Conservation (phyloP, 257 asterid species). For the Solanum sitiens region DNA sequence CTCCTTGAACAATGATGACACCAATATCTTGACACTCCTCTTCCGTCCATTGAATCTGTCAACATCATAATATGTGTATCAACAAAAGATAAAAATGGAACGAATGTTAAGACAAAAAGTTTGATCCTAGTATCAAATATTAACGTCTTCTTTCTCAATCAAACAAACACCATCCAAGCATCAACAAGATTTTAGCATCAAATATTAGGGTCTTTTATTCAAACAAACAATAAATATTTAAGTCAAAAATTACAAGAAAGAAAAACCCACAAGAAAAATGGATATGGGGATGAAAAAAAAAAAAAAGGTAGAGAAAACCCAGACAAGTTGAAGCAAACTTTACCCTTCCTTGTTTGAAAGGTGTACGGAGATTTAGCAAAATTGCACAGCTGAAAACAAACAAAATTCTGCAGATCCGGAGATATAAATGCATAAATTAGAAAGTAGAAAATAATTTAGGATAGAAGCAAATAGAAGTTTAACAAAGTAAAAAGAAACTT, state of each 20-base stretch:
- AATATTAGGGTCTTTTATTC: background rate
- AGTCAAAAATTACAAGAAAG: background rate
- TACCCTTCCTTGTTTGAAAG: background rate
- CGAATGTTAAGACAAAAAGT: background rate
- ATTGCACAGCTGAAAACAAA: background rate
- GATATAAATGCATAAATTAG: background rate
- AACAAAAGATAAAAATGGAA: background rate
- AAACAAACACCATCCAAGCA: background rate
- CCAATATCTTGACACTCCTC: slow-evolving; percentile 42
- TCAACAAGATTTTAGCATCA: background rate
- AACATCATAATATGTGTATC: background rate
- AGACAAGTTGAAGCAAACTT: background rate
- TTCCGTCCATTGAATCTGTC: slow-evolving; percentile 43
- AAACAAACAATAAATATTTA: background rate
- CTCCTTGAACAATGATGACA: slow-evolving; percentile 63
- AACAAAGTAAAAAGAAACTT: background rate
- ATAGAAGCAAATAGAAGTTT: background rate
- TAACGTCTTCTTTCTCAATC: background rate
- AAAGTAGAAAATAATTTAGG: background rate
- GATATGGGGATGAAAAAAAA: background rate
- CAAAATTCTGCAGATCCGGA: background rate
- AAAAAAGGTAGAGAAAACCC: background rate
- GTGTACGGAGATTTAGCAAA: background rate
- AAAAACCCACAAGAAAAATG: no score
- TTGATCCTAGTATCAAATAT: background rate